These are phyloP conservation scores for Ceratopteris richardii DNA, from an alignment of 75 land plant species.

Conservation along the genomic window DNA sequence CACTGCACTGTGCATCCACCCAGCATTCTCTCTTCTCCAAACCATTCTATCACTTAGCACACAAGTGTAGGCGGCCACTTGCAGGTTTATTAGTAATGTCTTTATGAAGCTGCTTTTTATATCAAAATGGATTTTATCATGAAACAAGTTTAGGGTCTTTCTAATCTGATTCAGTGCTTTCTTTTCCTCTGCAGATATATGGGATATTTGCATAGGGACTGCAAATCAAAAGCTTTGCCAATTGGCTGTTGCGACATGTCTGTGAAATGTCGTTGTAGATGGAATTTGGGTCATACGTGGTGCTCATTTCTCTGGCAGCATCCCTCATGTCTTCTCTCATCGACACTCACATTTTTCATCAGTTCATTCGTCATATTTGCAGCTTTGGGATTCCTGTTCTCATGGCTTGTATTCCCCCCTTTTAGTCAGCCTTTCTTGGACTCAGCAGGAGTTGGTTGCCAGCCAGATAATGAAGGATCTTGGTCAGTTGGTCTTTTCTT, in stretches of 20 bases:
- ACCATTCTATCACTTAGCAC: no score
- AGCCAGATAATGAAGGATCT: conserved; percentile 67
- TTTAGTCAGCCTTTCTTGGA: conserved; percentile 12
- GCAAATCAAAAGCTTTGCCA: no score
- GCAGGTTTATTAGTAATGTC: no score
- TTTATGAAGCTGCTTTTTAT: no score
- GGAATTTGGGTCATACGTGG: conserved; percentile 13
- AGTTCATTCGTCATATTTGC: conserved; percentile 26
- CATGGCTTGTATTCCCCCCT: conserved; percentile 37
- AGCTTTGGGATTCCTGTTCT: conserved; percentile 30
- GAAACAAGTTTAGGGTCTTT: no score
- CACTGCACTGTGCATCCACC: no score
- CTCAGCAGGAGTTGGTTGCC: conserved; percentile 39
- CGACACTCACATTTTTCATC: conserved; percentile 29
- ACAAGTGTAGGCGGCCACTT: no score
- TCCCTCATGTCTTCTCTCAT: conserved; percentile 23
- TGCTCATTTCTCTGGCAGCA: conserved; percentile 5
- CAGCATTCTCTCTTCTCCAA: no score
- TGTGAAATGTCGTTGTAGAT: conserved; percentile 15
- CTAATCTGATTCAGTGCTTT: no score
- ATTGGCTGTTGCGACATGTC: conserved; percentile 10
- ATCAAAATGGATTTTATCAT: no score
- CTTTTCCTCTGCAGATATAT: no score
- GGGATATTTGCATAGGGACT: no score
- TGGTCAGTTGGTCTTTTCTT: conserved; percentile 78